Evolutionary conservation across 192 early-diverging fungal species (phyloP).

Genomic region (Entomortierella lignicola): DNA sequence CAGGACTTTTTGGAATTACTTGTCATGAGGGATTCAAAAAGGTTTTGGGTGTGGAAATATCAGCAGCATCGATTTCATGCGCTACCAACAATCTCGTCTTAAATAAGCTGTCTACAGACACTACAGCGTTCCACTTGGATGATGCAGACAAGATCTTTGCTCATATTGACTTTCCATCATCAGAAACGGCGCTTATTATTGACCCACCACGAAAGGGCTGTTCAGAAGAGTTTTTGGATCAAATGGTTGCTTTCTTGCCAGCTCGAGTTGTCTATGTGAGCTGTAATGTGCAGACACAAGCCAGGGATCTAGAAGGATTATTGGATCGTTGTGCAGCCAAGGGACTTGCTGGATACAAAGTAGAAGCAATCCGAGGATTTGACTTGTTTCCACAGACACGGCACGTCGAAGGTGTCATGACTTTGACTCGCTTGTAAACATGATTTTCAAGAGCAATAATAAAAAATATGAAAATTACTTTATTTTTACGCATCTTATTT

Average conservation of each 20-base stretch:
- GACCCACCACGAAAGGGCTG: slow-evolving; percentile 79
- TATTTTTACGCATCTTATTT: neutral
- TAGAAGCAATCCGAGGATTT: slow-evolving; percentile 71
- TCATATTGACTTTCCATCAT: slow-evolving; percentile 60
- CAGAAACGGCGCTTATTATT: slow-evolving; percentile 73
- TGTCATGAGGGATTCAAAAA: slow-evolving; percentile 68
- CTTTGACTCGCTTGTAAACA: slow-evolving; percentile 64
- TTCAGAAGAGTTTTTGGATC: slow-evolving; percentile 70
- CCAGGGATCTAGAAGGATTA: slow-evolving; percentile 67
- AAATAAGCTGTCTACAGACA: slow-evolving; percentile 60
- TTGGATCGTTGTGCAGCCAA: slow-evolving; percentile 51
- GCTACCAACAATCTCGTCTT: slow-evolving; percentile 72
- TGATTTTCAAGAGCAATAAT: neutral
- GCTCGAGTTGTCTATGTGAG: slow-evolving; percentile 77
- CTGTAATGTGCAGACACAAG: slow-evolving; percentile 74
- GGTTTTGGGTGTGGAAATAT: slow-evolving; percentile 77
- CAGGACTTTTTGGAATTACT: slow-evolving; percentile 77
- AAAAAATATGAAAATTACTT: neutral
- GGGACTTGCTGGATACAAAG: slow-evolving; percentile 64
- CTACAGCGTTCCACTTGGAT: slow-evolving; percentile 68
- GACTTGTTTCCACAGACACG: slow-evolving; percentile 82
- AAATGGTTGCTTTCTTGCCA: slow-evolving; percentile 74
- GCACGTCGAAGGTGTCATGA: slow-evolving; percentile 75
- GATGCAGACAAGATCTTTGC: slow-evolving; percentile 71
- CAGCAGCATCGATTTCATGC: slow-evolving; percentile 68